Evolutionary conservation across 257 asterid genomes (phyloP), one percentile per base, ranked within the genome.

Genomic region (Gentiana straminea): DNA sequence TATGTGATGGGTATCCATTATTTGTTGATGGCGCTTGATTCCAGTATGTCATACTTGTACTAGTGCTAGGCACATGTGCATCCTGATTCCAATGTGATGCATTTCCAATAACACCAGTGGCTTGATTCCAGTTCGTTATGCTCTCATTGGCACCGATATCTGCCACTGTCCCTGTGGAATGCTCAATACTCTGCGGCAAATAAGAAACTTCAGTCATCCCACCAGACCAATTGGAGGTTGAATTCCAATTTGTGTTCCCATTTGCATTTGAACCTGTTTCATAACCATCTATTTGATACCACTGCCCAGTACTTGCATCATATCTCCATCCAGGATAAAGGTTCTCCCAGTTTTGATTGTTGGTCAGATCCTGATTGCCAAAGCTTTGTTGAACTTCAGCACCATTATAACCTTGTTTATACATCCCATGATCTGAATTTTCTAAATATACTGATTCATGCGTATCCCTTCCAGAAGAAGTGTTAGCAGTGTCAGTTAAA

Each of bases 301-400:
- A 92, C 64, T 85, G 85, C 43, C 97, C 94, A 51, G 89, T 83
- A 67, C 51, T 57, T 3, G 66, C 66, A 68, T 92, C 93, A 71
- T 64, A 77, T 71, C 74, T 84, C 98, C 98, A 92, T 39, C 98
- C 95, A 0, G 98, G 95, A 78, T 87, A 92, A 37, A 68, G 86
- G 60, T 59, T 81, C 66, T 92, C 98, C 94, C 95, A 79, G 68
- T 83, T 77, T 69, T 83, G 78, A 45, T 68, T 71, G 73, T 78
- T 81, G 62, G 73, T 79, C 72, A 66, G 39, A 68, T 79, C 82
- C 70, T 73, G 73, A 13, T 54, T 64, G 52, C 46, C 72, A 12
- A 73, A 48, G 53, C 59, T 76, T 75, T 73, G 81, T 49, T 83
- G 84, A 5, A 79, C 60, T 9, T 75, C 73, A 6, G 63, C 57